A percentile compares a stretch with the other conserved stretches of the same genome.
Evolutionary conservation across 805 yeast species (phyloP).

Genomic region (Isabelozyma gotoi): DNA sequence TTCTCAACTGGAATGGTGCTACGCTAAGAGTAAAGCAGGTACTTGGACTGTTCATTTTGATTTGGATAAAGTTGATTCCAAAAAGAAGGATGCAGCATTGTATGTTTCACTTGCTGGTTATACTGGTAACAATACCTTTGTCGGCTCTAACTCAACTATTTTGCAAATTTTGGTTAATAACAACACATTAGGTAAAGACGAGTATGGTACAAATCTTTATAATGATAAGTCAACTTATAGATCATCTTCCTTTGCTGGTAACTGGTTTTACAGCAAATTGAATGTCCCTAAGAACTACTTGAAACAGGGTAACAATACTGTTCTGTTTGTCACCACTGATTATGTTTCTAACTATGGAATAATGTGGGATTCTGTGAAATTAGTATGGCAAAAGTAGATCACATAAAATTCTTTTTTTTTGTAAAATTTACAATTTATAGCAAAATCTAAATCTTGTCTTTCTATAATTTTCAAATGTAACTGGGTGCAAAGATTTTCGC

Average conservation of each 20-base stretch:
- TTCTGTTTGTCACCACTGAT: slow-evolving; percentile 4
- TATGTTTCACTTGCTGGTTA: slow-evolving; percentile 8
- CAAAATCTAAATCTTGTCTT: neutral
- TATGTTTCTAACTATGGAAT: slow-evolving; percentile 6
- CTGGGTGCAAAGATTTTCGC: too few relatives aligned
- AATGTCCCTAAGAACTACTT: slow-evolving; percentile 1
- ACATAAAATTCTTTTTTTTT: too few relatives aligned
- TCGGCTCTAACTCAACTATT: slow-evolving; percentile 6
- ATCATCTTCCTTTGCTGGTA: slow-evolving; percentile 8
- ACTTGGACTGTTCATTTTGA: slow-evolving; percentile 7
- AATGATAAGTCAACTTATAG: slow-evolving; percentile 8
- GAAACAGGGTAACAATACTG: slow-evolving; percentile 3
- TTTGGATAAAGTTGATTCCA: slow-evolving; percentile 2
- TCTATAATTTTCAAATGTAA: neutral
- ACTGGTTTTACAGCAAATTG: slow-evolving; percentile 8
- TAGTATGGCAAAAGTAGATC: slow-evolving; percentile 2
- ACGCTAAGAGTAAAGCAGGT: slow-evolving; percentile 6
- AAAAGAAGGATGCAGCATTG: slow-evolving; percentile 1
- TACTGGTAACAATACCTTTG: slow-evolving; percentile 6
- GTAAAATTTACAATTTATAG: neutral
- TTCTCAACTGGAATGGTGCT: slow-evolving; percentile 7
- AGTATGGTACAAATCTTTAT: slow-evolving; percentile 4
- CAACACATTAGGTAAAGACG: slow-evolving; percentile 3
- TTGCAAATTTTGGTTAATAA: slow-evolving; percentile 4
- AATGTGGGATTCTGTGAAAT: slow-evolving; percentile 7